These are phyloP conservation scores for Botryosphaeria dothidea DNA, from an alignment of 2,329 filamentous ascomycete genomes.

Conservation along the genomic window DNA sequence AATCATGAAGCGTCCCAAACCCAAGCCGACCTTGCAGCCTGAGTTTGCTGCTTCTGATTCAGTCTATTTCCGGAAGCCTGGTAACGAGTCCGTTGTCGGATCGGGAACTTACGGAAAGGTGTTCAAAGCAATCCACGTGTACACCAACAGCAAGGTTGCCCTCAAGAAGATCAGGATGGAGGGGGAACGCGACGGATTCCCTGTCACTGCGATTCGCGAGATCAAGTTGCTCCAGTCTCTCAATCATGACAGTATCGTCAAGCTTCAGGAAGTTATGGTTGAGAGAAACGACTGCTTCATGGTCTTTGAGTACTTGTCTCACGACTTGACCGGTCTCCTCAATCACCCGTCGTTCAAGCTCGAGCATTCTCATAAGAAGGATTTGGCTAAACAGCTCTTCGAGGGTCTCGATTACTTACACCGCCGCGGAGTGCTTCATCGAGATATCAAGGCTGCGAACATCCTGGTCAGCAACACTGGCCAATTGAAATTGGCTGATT, in stretches of 20 bases:
- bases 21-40: slow-evolving; percentile 67
- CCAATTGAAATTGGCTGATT: slow-evolving; percentile 89
- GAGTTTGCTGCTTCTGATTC: slow-evolving; percentile 81
- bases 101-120: slow-evolving; percentile 96
- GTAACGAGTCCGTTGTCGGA: slow-evolving; percentile 95
- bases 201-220: slow-evolving; percentile 86
- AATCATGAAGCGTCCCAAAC: slow-evolving; percentile 69
- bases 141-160: slow-evolving; percentile 79
- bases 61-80: slow-evolving; percentile 91
- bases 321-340: slow-evolving; percentile 90
- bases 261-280: slow-evolving; percentile 91
- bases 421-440: slow-evolving; percentile 86
- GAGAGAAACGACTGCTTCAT: slow-evolving; percentile 99
- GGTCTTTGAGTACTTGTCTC: slow-evolving; percentile 98
- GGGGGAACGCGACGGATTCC: slow-evolving; percentile 86
- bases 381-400: slow-evolving; percentile 90
- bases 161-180: slow-evolving; percentile 94
- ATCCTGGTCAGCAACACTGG: slow-evolving; percentile 91
- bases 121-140: slow-evolving; percentile 92
- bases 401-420: slow-evolving; percentile 93
- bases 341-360: slow-evolving; percentile 93
- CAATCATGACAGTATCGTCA: slow-evolving; percentile 79
- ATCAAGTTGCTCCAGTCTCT: slow-evolving; percentile 90
- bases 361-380: slow-evolving; percentile 83
- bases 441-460: slow-evolving; percentile 98